phyloP scores from a whole-genome alignment of 2,329 filamentous ascomycete genomes.

The Clonostachys rosea region DNA sequence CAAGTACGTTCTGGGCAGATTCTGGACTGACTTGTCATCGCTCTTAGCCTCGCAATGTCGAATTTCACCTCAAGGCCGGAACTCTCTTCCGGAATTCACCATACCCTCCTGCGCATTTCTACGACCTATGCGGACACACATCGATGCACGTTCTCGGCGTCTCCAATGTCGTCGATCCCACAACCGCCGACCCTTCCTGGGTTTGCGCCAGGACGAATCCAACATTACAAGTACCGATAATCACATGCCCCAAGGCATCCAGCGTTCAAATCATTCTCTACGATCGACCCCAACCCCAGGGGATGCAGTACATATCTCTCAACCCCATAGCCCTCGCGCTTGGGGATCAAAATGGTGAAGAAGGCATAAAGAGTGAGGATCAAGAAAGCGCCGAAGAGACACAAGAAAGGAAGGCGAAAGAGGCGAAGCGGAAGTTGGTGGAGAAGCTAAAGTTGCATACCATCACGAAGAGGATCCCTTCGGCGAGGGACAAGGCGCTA shows the following conservation, averaged over 20 bases:
- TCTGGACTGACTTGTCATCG: background rate
- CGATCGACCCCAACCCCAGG: conserved; percentile 75
- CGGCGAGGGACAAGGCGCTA: conserved; percentile 78
- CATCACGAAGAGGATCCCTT: conserved; percentile 70
- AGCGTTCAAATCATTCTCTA: conserved; percentile 88
- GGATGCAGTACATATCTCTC: conserved; percentile 96
- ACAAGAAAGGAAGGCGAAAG: conserved; percentile 53
- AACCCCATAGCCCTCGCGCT: conserved; percentile 84
- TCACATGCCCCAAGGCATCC: conserved; percentile 67
- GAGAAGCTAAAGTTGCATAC: conserved; percentile 88
- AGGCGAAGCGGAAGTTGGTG: conserved; percentile 62
- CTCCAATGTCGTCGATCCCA: conserved; percentile 58
- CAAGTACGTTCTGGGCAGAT: background rate
- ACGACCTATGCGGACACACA: conserved; percentile 76
- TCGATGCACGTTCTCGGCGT: conserved; percentile 83
- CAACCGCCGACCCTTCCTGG: conserved; percentile 59
- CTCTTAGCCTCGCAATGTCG: conserved; percentile 68
- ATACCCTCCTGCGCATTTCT: conserved; percentile 75
- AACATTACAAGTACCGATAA: conserved; percentile 55
- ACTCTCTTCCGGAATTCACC: conserved; percentile 79
- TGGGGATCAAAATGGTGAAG: conserved; percentile 59
- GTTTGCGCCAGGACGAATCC: conserved; percentile 56
- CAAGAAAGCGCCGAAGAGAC: conserved; percentile 56
- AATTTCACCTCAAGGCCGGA: conserved; percentile 79
- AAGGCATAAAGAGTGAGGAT: conserved; percentile 44